phyloP scores from a whole-genome alignment of 495 filamentous ascomycete genomes.

The Aspergillus sclerotiicarbonarius region DNA sequence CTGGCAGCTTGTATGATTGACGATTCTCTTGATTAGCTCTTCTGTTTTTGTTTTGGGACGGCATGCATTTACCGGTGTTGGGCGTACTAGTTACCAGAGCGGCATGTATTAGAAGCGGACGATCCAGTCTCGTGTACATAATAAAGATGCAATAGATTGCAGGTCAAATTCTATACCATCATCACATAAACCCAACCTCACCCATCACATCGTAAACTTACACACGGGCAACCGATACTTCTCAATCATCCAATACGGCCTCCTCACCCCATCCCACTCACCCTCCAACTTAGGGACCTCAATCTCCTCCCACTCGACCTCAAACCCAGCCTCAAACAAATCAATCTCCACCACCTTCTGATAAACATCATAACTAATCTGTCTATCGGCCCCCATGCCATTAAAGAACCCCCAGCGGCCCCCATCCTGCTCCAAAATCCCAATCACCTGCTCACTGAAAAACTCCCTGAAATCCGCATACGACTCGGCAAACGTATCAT shows the following conservation, averaged over 20 bases:
- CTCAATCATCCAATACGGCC: slow-evolving; percentile 84
- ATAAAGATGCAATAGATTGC: neutral
- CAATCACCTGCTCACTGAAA: slow-evolving; percentile 83
- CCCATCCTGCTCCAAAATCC: slow-evolving; percentile 61
- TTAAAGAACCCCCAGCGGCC: slow-evolving; percentile 93
- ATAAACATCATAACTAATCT: slow-evolving; percentile 95
- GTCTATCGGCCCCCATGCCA: slow-evolving; percentile 87
- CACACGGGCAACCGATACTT: slow-evolving; percentile 68
- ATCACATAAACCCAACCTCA: neutral
- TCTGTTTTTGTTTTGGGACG: neutral
- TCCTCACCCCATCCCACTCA: slow-evolving; percentile 80
- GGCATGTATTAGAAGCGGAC: neutral
- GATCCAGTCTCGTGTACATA: neutral
- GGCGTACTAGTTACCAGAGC: neutral
- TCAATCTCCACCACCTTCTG: slow-evolving; percentile 91
- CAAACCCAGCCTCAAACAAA: slow-evolving; percentile 84
- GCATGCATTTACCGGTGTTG: neutral
- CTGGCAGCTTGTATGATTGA: neutral
- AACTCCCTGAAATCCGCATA: slow-evolving; percentile 83
- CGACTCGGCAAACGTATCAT: slow-evolving; percentile 95
- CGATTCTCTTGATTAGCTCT: neutral
- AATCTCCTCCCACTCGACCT: slow-evolving; percentile 81
- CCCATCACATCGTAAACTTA: slow-evolving; percentile 45
- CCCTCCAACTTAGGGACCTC: slow-evolving; percentile 63
- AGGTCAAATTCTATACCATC: neutral